phyloP scores from a whole-genome alignment of 2,329 filamentous ascomycete species.

The Penicillium occitanis region DNA sequence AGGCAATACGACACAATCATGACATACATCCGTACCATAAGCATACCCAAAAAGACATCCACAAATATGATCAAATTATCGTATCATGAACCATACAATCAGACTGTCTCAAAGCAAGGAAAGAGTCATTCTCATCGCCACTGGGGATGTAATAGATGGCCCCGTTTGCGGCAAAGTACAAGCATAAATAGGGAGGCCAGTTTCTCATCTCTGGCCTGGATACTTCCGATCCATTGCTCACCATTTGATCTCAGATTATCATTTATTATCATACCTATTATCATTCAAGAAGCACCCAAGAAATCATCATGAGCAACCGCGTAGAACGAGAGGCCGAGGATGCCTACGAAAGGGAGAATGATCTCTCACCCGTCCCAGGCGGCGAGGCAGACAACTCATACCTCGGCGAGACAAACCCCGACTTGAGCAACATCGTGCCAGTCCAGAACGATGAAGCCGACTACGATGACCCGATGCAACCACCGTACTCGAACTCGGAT shows the following conservation, averaged over 20 bases:
- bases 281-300: not conserved
- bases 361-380: conserved; percentile 28
- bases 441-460: conserved; percentile 28
- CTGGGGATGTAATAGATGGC: not conserved
- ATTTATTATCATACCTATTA: not conserved
- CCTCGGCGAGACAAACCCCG: conserved; percentile 24
- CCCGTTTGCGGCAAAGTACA: not conserved
- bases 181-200: conserved; percentile 16
- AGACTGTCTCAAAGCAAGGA: not conserved
- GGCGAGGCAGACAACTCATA: conserved; percentile 29
- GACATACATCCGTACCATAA: not conserved
- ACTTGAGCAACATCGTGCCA: conserved; percentile 24
- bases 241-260: not conserved
- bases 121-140: not conserved
- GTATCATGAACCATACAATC: conserved; percentile 6
- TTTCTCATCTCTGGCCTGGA: not conserved
- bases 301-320: conserved; percentile 27
- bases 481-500: conserved; percentile 30
- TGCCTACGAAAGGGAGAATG: conserved; percentile 31
- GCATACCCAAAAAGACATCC: not conserved
- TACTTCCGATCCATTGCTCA: not conserved
- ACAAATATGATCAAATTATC: not conserved
- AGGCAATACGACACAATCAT: not conserved
- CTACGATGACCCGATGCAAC: conserved; percentile 33
- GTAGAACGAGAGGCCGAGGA: conserved; percentile 32